Percentiles rank a stretch among this genome's conserved stretches.
These are phyloP conservation scores for Ceratocystis harringtonii DNA, from an alignment of 2,329 filamentous ascomycete genomes.

Conservation along the genomic window DNA sequence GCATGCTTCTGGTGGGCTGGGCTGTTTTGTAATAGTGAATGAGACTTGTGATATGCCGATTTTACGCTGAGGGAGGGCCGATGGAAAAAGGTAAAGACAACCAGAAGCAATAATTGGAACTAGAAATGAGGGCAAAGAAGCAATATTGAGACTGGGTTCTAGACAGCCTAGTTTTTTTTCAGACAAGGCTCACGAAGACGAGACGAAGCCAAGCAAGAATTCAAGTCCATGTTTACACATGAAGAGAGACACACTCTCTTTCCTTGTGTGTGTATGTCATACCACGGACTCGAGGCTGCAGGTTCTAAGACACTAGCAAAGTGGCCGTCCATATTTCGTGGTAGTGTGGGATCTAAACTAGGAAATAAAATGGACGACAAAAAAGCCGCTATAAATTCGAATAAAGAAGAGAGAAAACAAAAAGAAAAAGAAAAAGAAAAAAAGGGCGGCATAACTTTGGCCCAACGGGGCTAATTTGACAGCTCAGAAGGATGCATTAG, in stretches of 20 bases:
- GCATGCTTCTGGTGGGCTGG: not conserved
- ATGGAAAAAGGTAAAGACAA: too few species aligned
- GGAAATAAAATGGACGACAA: not conserved
- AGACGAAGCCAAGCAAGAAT: too few species aligned
- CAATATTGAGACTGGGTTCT: too few species aligned
- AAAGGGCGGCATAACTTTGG: not conserved
- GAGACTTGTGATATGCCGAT: not conserved
- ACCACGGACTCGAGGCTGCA: too few species aligned
- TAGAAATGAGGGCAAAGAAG: not conserved
- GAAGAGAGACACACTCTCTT: too few species aligned
- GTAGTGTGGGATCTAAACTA: not conserved
- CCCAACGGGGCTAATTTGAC: not conserved
- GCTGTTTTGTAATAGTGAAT: not conserved
- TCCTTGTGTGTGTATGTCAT: too few species aligned
- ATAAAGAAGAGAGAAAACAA: not conserved
- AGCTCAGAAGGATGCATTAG: not conserved
- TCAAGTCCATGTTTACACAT: too few species aligned
- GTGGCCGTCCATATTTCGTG: not conserved
- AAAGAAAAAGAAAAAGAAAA: not conserved
- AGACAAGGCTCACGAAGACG: too few species aligned
- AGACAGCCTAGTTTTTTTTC: too few species aligned
- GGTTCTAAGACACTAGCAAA: not conserved
- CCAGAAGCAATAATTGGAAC: not conserved
- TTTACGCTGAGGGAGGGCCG: not conserved
- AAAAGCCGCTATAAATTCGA: not conserved